Evolutionary conservation across 2,329 filamentous ascomycete species (phyloP).

Genomic region (Epichloe baconii): DNA sequence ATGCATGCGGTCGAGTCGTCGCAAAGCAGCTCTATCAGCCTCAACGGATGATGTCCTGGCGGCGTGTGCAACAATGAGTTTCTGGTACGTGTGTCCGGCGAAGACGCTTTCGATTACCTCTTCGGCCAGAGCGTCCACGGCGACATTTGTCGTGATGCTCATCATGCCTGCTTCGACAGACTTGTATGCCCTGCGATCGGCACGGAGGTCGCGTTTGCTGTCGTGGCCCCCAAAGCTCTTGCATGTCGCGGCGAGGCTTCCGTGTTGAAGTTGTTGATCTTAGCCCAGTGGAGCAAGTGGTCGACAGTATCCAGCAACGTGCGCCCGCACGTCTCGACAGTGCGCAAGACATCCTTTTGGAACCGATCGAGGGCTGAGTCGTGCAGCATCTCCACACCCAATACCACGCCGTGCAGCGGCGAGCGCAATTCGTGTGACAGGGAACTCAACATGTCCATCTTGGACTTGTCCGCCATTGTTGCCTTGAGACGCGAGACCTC

Average conservation of each 20-base stretch:
- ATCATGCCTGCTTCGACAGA: conserved; percentile 8
- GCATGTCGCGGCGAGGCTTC: conserved; percentile 3
- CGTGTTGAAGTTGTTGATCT: conserved; percentile 30
- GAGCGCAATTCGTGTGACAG: conserved; percentile 49
- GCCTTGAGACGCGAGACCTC: conserved; percentile 36
- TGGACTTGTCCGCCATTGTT: conserved; percentile 29
- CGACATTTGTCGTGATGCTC: conserved; percentile 12
- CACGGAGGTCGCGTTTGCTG: conserved; percentile 1
- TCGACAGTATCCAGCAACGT: conserved; percentile 42
- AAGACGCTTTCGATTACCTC: conserved; percentile 35
- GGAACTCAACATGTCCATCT: conserved; percentile 45
- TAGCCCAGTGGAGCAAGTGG: conserved; percentile 40
- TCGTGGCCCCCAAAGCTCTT: not conserved
- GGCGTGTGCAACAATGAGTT: conserved; percentile 10
- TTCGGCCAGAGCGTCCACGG: conserved; percentile 28
- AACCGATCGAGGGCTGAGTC: conserved; percentile 34
- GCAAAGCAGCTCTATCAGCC: conserved; percentile 4
- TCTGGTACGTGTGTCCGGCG: conserved; percentile 29
- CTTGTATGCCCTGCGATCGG: not conserved
- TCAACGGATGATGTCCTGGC: not conserved
- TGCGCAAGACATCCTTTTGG: conserved; percentile 33
- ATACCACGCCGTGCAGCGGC: conserved; percentile 46
- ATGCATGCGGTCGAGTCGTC: conserved; percentile 26
- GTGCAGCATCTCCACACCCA: conserved; percentile 37
- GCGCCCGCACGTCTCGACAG: conserved; percentile 36